Percentiles rank a stretch among this genome's conserved stretches.
phyloP scores from a whole-genome alignment of 208 protist genomes.

The Acanthamoeba triangularis region DNA sequence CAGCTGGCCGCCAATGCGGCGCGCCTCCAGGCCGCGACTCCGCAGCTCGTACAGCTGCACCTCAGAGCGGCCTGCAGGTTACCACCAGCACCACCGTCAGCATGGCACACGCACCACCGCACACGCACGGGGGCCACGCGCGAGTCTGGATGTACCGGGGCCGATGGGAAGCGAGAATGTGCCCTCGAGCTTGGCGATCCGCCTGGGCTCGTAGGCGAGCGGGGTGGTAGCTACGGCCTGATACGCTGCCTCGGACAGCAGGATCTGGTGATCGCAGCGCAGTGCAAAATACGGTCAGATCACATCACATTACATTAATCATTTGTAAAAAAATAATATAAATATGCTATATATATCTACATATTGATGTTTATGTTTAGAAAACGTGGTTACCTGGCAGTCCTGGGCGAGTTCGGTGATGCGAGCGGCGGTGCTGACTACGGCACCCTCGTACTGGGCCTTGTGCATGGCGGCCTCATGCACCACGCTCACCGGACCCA shows the following conservation, averaged over 20 bases:
- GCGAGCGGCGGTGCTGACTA: neutral
- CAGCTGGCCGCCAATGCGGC: no score
- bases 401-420: neutral
- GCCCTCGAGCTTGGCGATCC: neutral
- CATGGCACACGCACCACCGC: no score
- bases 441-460: neutral
- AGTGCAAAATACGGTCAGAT: no score
- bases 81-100: no score
- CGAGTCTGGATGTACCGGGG: neutral
- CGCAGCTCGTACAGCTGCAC: no score
- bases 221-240: neutral
- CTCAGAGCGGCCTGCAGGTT: no score
- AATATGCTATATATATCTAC: no score
- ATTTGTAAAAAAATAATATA: no score
- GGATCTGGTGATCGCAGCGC: neutral
- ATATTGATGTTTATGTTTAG: no score
- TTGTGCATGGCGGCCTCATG: neutral
- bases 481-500: neutral
- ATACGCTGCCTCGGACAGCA: neutral
- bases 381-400: neutral
- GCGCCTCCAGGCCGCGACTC: no score
- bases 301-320: no score
- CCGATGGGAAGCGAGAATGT: neutral
- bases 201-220: neutral
- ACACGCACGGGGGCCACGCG: no score